These are phyloP conservation scores for Platanthera zijinensis DNA, from an alignment of 106 monocot genomes.

Conservation along the genomic window DNA sequence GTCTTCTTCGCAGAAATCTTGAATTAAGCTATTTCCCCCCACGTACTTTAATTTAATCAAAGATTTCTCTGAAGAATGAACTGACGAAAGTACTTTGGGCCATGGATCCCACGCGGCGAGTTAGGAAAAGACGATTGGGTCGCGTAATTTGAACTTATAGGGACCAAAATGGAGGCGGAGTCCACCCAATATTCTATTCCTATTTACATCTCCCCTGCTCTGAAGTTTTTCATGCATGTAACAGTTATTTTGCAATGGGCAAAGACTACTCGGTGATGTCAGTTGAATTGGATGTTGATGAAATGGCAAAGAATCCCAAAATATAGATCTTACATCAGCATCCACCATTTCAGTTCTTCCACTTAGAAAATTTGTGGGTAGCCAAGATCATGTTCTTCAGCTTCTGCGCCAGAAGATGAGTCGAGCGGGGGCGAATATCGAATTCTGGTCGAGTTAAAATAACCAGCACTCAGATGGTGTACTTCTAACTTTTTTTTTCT, in stretches of 20 bases:
- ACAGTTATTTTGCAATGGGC: constrained; percentile 47
- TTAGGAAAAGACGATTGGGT: no score
- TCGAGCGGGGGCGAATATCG: background rate
- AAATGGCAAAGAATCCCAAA: constrained; percentile 73
- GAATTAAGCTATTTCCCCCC: no score
- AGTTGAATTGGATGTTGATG: constrained; percentile 87
- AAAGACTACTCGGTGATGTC: constrained; percentile 65
- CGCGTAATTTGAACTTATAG: no score
- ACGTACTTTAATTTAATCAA: no score
- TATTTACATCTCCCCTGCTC: background rate
- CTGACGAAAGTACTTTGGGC: no score
- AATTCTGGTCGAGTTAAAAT: constrained; percentile 1
- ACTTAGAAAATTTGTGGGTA: background rate
- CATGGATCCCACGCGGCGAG: no score
- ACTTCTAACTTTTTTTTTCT: background rate
- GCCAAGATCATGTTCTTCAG: background rate
- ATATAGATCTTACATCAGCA: constrained; percentile 10
- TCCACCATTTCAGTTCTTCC: background rate
- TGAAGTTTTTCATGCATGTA: background rate
- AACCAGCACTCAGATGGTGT: background rate
- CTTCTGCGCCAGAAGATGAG: background rate
- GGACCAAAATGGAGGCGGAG: no score
- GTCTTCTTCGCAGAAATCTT: no score
- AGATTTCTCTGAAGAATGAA: no score
- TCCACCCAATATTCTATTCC: no score